Evolutionary conservation across 805 yeast genomes (phyloP).

Genomic region (Lipomyces chichibuensis): DNA sequence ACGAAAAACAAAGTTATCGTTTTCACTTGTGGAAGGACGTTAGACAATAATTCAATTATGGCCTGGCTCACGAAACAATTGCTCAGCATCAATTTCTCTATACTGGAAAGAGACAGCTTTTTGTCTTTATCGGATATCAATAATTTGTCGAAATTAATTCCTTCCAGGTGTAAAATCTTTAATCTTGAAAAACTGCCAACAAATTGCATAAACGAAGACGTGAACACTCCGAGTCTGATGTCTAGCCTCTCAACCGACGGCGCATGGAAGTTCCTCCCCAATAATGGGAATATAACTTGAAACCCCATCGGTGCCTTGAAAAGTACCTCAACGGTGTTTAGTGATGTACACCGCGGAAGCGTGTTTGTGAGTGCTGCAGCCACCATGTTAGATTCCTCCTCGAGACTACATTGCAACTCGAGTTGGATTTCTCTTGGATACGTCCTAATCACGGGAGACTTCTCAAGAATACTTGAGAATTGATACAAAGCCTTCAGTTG

Average conservation of each 20-base stretch:
- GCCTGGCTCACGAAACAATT: slow-evolving; percentile 12
- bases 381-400: slow-evolving; percentile 35
- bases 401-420: slow-evolving; percentile 28
- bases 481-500: slow-evolving; percentile 21
- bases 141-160: slow-evolving; percentile 11
- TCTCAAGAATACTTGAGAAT: slow-evolving; percentile 16
- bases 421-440: slow-evolving; percentile 14
- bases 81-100: slow-evolving; percentile 14
- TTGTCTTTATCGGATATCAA: slow-evolving; percentile 14
- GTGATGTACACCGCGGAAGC: slow-evolving; percentile 17
- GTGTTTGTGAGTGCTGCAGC: slow-evolving; percentile 24
- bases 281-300: slow-evolving; percentile 27
- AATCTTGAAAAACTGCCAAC: slow-evolving; percentile 17
- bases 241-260: slow-evolving; percentile 23
- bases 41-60: slow-evolving; percentile 15
- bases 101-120: slow-evolving; percentile 7
- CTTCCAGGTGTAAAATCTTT: slow-evolving; percentile 19
- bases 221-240: slow-evolving; percentile 17
- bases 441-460: slow-evolving; percentile 9
- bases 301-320: slow-evolving; percentile 33
- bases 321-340: slow-evolving; percentile 12
- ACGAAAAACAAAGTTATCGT: slow-evolving; percentile 7
- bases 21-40: slow-evolving; percentile 13
- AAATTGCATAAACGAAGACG: slow-evolving; percentile 27
- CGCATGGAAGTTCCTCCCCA: slow-evolving; percentile 16